These are phyloP conservation scores for Reticulascus tulasneorum DNA, from an alignment of 2,329 filamentous ascomycete genomes.

Conservation along the genomic window DNA sequence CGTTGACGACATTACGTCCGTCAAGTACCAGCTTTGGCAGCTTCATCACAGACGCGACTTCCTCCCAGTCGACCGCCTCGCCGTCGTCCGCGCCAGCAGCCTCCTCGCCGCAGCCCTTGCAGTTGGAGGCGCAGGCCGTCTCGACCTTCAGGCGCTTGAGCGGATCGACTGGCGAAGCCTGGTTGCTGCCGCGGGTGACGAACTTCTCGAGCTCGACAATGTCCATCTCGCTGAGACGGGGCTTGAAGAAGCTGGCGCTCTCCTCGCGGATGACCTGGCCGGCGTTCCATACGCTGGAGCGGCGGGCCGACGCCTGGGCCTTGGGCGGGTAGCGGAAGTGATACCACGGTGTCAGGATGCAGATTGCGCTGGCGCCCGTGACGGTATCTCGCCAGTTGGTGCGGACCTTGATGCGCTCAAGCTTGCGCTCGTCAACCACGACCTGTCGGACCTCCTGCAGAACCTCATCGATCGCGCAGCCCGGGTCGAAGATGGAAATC, in stretches of 20 bases:
- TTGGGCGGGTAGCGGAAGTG: slow-evolving; percentile 38
- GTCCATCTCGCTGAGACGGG: slow-evolving; percentile 21
- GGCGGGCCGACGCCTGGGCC: slow-evolving; percentile 13
- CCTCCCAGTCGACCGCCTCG: slow-evolving; percentile 50
- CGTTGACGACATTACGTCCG: slow-evolving; percentile 14
- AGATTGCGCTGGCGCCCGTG: slow-evolving; percentile 31
- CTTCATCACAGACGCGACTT: slow-evolving; percentile 22
- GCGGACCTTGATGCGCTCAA: slow-evolving; percentile 54
- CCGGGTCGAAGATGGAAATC: slow-evolving; percentile 67
- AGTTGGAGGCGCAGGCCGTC: slow-evolving; percentile 43
- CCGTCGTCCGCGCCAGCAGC: slow-evolving; percentile 20
- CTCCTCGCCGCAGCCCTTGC: slow-evolving; percentile 40
- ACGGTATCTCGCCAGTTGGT: slow-evolving; percentile 26
- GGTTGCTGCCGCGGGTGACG: slow-evolving; percentile 20
- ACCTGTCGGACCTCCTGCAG: slow-evolving; percentile 45
- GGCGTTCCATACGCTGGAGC: slow-evolving; percentile 10
- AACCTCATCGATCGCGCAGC: slow-evolving; percentile 48
- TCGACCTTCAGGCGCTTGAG: slow-evolving; percentile 33
- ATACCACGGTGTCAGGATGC: slow-evolving; percentile 50
- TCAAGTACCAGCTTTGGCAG: slow-evolving; percentile 15
- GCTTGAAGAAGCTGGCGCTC: slow-evolving; percentile 12
- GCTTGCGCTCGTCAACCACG: slow-evolving; percentile 50
- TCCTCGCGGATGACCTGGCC: slow-evolving; percentile 8
- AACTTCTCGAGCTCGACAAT: slow-evolving; percentile 21
- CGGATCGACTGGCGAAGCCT: slow-evolving; percentile 40